phyloP scores from a whole-genome alignment of 1,139 yeast species.

The Yamadazyma songkhlaensis region DNA sequence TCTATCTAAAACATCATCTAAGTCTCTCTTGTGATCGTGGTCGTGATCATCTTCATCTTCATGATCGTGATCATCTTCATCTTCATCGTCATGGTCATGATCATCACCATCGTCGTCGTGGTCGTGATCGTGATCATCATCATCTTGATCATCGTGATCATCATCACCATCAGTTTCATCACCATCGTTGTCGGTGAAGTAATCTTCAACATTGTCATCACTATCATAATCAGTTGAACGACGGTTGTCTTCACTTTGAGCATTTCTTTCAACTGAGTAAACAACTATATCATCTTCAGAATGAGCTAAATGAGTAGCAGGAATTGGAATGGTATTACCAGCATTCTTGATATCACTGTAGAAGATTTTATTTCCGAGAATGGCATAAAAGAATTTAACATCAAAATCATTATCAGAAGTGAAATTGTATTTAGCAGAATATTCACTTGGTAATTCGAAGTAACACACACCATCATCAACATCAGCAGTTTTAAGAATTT shows the following conservation, averaged over 20 bases:
- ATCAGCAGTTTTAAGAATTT: constrained; percentile 4
- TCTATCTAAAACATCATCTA: constrained; percentile 1
- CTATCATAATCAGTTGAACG: constrained; percentile 5
- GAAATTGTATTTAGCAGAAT: constrained; percentile 4
- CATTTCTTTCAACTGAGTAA: constrained; percentile 9
- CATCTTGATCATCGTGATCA: constrained; percentile 1
- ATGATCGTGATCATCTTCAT: constrained; percentile 2
- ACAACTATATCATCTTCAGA: constrained; percentile 7
- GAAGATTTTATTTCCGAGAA: constrained; percentile 6
- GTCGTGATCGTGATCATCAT: constrained; percentile 4
- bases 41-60: constrained; percentile 4
- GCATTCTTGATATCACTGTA: constrained; percentile 7
- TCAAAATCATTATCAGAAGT: constrained; percentile 2
- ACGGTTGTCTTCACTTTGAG: constrained; percentile 3
- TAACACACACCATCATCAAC: constrained; percentile 8
- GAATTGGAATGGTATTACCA: constrained; percentile 9
- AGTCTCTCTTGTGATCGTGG: constrained; percentile 1
- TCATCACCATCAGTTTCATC: constrained; percentile 4
- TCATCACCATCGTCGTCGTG: constrained; percentile 3
- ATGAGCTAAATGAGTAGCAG: constrained; percentile 7
- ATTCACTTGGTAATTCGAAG: constrained; percentile 8
- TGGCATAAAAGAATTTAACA: constrained; percentile 9
- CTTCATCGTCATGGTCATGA: constrained; percentile 1
- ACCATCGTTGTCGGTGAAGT: constrained; percentile 8
- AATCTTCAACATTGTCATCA: constrained; percentile 7